Conservation (phyloP, 108 stramenopile species). For the Bacterosira constricta region DNA sequence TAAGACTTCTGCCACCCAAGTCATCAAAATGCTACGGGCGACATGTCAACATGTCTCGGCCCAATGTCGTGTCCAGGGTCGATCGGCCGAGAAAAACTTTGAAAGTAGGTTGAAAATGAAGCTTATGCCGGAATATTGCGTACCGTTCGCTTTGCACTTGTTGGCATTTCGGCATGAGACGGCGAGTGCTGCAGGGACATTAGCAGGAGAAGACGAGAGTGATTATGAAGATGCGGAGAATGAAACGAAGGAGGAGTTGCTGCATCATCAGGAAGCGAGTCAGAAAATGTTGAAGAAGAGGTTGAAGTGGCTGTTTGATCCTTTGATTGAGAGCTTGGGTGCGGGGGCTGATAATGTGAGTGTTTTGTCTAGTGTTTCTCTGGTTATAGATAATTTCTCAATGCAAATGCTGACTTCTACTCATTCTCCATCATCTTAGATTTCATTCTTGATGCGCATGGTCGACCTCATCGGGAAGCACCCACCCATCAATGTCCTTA, state of each 20-base stretch:
- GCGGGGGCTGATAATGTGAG: constrained; percentile 81
- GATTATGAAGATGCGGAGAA: constrained; percentile 49
- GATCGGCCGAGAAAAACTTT: constrained; percentile 68
- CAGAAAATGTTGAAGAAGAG: constrained; percentile 70
- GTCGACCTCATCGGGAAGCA: constrained; percentile 66
- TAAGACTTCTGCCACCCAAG: constrained; percentile 57
- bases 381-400: neutral
- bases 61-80: constrained; percentile 69
- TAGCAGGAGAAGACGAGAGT: constrained; percentile 20
- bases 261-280: constrained; percentile 35
- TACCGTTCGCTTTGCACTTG: constrained; percentile 82
- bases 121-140: constrained; percentile 86
- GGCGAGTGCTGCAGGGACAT: constrained; percentile 45
- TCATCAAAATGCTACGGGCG: constrained; percentile 62
- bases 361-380: neutral
- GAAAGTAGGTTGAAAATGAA: constrained; percentile 65
- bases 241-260: constrained; percentile 3
- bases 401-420: neutral
- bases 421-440: constrained; percentile 23
- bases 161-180: constrained; percentile 79
- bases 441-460: constrained; percentile 86
- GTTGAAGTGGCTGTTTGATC: constrained; percentile 86
- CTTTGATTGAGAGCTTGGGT: constrained; percentile 79
- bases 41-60: constrained; percentile 56
- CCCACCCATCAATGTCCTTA: constrained; percentile 39